These are phyloP conservation scores for Ophiosphaerella herpotricha DNA, from an alignment of 2,329 filamentous ascomycete species.

Conservation along the genomic window DNA sequence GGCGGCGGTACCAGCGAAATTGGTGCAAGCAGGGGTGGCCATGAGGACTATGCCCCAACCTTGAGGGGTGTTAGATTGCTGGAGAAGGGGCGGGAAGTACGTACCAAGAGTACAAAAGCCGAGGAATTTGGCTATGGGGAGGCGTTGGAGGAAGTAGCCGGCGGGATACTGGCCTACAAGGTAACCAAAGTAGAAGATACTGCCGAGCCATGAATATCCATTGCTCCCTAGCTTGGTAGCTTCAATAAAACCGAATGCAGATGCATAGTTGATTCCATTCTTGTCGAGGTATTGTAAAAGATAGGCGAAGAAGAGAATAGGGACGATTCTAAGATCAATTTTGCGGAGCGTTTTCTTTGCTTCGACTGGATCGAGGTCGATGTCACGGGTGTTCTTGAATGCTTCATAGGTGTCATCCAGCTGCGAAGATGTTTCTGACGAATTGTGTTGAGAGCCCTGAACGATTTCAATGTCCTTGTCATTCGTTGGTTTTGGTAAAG, in stretches of 20 bases:
- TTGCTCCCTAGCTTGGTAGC: slow-evolving; percentile 50
- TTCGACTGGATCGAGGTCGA: slow-evolving; percentile 26
- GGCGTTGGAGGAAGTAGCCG: slow-evolving; percentile 51
- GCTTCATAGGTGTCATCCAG: slow-evolving; percentile 40
- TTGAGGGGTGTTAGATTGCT: slow-evolving; percentile 1
- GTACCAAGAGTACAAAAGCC: slow-evolving; percentile 38
- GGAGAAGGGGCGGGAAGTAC: background rate
- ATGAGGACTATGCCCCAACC: slow-evolving; percentile 49
- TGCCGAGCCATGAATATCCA: slow-evolving; percentile 56
- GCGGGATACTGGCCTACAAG: slow-evolving; percentile 53
- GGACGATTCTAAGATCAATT: slow-evolving; percentile 36
- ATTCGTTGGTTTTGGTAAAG: background rate
- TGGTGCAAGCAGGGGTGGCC: slow-evolving; percentile 48
- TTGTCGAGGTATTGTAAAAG: slow-evolving; percentile 51
- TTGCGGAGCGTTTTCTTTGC: slow-evolving; percentile 36
- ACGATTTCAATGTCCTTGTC: slow-evolving; percentile 24
- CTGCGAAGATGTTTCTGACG: slow-evolving; percentile 27
- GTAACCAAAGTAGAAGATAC: slow-evolving; percentile 58
- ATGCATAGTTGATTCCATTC: slow-evolving; percentile 58
- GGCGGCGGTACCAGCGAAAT: slow-evolving; percentile 46
- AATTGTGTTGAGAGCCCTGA: slow-evolving; percentile 17
- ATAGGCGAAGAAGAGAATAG: slow-evolving; percentile 42
- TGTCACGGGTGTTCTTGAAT: slow-evolving; percentile 32
- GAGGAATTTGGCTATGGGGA: slow-evolving; percentile 54
- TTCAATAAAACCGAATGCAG: slow-evolving; percentile 54